Conservation (phyloP, 345 rosid species). For the Sonneratia caseolaris region DNA sequence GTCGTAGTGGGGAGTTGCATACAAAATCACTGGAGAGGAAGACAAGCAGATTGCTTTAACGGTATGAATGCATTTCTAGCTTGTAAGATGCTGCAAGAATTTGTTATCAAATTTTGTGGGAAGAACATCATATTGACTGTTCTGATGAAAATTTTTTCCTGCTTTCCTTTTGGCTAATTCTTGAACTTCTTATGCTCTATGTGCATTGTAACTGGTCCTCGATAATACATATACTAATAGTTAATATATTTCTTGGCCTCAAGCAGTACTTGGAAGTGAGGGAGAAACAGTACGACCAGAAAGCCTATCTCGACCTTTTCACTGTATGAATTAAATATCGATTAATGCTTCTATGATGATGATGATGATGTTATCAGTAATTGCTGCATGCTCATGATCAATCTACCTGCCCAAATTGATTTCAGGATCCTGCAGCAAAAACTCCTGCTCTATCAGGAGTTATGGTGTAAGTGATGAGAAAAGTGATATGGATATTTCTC, state of each 20-base stretch:
- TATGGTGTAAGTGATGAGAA: constrained; percentile 57
- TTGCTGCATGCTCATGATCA: not conserved
- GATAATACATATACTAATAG: not conserved
- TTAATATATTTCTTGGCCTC: constrained; percentile 8
- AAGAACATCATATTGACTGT: not conserved
- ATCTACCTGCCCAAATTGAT: constrained; percentile 12
- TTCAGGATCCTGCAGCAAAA: constrained; percentile 53
- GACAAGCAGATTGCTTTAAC: constrained; percentile 56
- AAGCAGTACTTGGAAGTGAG: constrained; percentile 68
- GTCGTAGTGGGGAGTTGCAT: constrained; percentile 89
- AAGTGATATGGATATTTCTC: not conserved
- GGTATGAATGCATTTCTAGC: constrained; percentile 26
- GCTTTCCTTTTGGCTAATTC: not conserved
- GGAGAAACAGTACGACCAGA: constrained; percentile 88
- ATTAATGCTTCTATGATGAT: not conserved
- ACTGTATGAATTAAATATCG: constrained; percentile 25
- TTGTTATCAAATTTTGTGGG: not conserved
- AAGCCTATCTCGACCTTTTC: constrained; percentile 70
- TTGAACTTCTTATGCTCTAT: not conserved
- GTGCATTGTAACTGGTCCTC: not conserved
- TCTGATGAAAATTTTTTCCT: not conserved
- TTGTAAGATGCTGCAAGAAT: not conserved
- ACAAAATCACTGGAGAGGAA: constrained; percentile 62
- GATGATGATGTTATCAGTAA: not conserved
- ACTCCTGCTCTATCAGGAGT: constrained; percentile 69